Conservation (phyloP, 148 eudicot genomes). For the Arbutus unedo region DNA sequence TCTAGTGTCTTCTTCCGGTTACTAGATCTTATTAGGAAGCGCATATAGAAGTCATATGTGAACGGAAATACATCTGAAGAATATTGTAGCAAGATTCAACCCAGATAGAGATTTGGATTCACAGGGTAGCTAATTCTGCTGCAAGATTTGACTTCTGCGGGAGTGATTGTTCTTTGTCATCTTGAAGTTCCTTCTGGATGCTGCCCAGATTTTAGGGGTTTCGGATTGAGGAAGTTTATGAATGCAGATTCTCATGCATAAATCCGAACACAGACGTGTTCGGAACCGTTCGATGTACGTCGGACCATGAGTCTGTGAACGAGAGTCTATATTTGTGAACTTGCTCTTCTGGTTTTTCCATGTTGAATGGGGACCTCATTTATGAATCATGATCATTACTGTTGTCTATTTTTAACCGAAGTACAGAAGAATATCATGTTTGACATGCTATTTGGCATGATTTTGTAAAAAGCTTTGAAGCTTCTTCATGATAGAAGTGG, state of each 20-base stretch:
- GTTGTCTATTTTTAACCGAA: neutral
- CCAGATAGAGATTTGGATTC: neutral
- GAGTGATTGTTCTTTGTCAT: neutral
- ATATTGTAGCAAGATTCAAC: neutral
- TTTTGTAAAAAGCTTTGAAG: constrained; percentile 9
- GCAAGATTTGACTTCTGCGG: neutral
- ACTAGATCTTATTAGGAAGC: constrained; percentile 28
- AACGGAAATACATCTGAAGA: neutral
- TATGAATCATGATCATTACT: neutral
- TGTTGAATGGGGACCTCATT: neutral
- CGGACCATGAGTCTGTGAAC: too few species aligned
- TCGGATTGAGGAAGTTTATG: too few species aligned
- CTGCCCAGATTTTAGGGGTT: neutral
- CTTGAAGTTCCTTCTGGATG: neutral
- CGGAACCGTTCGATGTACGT: too few species aligned
- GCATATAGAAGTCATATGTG: neutral
- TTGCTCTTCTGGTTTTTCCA: neutral
- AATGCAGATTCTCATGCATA: too few species aligned
- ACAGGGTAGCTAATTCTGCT: neutral
- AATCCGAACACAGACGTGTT: too few species aligned
- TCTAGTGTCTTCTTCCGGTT: constrained; percentile 58
- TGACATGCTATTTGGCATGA: neutral
- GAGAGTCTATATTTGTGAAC: too few species aligned
- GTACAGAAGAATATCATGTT: neutral
- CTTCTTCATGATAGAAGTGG: neutral